phyloP scores from a whole-genome alignment of 192 early-diverging fungal species.

The Backusella luteola region DNA sequence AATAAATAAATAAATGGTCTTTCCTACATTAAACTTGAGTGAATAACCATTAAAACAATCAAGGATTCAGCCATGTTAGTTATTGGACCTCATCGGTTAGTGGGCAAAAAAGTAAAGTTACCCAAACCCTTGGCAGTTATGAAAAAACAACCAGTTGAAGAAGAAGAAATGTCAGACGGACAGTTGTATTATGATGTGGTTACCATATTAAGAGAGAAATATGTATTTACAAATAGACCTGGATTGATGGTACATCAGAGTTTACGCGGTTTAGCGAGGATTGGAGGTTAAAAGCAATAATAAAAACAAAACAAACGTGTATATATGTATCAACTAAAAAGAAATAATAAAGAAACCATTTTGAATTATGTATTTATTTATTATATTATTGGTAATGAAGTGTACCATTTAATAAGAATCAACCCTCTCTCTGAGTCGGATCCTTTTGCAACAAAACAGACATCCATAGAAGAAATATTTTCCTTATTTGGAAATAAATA shows the following conservation, averaged over 20 bases:
- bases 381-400: too few relatives aligned
- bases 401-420: too few relatives aligned
- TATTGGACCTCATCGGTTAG: conserved; percentile 35
- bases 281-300: conserved; percentile 2
- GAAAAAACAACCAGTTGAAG: neutral
- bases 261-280: conserved; percentile 26
- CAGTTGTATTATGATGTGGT: conserved; percentile 27
- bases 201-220: conserved; percentile 33
- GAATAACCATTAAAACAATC: neutral
- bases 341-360: too few relatives aligned
- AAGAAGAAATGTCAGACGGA: conserved; percentile 11
- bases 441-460: too few relatives aligned
- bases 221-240: conserved; percentile 30
- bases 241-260: conserved; percentile 33
- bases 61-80: conserved; percentile 26
- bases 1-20: neutral
- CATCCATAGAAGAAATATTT: too few relatives aligned
- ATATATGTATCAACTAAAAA: neutral
- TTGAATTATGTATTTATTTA: too few relatives aligned
- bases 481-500: too few relatives aligned
- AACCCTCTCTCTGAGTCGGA: too few relatives aligned
- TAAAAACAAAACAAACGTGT: neutral
- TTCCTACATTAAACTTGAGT: neutral
- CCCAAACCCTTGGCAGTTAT: conserved; percentile 37
- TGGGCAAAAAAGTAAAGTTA: conserved; percentile 31